Evolutionary conservation across 805 yeast genomes (phyloP).

Genomic region (Clavispora phyllophila): DNA sequence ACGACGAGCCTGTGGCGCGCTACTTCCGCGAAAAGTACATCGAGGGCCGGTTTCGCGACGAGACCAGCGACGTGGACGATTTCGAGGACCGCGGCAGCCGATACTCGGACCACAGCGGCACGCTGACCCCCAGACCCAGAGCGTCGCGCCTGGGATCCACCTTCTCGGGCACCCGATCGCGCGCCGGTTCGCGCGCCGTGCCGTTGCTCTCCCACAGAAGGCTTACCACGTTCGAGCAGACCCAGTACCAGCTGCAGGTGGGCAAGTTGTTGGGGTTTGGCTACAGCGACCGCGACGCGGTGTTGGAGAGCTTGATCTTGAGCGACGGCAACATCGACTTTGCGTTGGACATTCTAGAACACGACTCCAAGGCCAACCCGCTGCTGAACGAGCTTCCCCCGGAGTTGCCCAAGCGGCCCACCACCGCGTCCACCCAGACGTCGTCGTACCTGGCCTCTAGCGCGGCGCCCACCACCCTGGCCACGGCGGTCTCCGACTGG

Average conservation of each 20-base stretch:
- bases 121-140: conserved; percentile 6
- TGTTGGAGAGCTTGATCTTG: conserved; percentile 57
- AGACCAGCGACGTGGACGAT: conserved; percentile 29
- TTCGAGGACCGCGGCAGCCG: conserved; percentile 25
- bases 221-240: conserved; percentile 49
- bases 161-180: neutral
- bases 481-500: conserved; percentile 31
- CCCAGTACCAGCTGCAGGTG: conserved; percentile 47
- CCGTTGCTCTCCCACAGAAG: conserved; percentile 47
- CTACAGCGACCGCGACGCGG: conserved; percentile 48
- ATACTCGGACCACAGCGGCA: conserved; percentile 19
- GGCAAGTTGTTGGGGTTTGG: conserved; percentile 46
- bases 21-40: conserved; percentile 67
- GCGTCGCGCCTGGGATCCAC: conserved; percentile 13
- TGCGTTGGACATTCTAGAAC: conserved; percentile 56
- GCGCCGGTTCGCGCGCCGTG: conserved; percentile 14
- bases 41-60: conserved; percentile 51
- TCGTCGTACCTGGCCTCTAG: neutral
- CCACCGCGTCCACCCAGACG: conserved; percentile 1
- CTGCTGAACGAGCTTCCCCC: conserved; percentile 44
- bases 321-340: conserved; percentile 54
- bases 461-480: conserved; percentile 9
- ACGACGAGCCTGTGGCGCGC: conserved; percentile 45
- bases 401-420: conserved; percentile 37
- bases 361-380: conserved; percentile 32